Evolutionary conservation across 345 rosid genomes (phyloP).

Genomic region (Moringa oleifera): DNA sequence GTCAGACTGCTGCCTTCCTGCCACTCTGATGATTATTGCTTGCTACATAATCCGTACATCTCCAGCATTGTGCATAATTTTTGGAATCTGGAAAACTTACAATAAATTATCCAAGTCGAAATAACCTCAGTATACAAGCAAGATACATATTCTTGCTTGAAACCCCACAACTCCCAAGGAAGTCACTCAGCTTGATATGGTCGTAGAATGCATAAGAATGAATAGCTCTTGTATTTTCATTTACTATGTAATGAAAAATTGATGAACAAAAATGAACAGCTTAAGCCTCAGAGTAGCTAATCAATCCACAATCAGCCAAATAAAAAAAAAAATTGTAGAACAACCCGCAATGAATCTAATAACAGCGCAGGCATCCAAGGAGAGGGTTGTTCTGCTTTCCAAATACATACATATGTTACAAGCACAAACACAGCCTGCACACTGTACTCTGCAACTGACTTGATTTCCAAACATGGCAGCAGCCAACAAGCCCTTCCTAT

Average conservation of each 20-base stretch:
- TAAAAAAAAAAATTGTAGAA: conserved; percentile 10
- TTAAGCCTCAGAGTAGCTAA: conserved; percentile 17
- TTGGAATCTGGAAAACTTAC: too few relatives aligned
- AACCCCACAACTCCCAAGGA: too few relatives aligned
- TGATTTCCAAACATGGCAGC: neutral
- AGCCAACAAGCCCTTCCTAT: conserved; percentile 1
- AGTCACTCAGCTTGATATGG: too few relatives aligned
- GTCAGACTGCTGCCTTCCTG: too few relatives aligned
- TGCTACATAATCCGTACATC: too few relatives aligned
- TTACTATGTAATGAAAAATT: conserved; percentile 2
- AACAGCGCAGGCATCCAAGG: neutral
- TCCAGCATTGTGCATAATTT: too few relatives aligned
- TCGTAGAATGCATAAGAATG: conserved; percentile 8
- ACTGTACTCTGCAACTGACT: neutral
- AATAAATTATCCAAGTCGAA: too few relatives aligned
- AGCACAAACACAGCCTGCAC: conserved; percentile 3
- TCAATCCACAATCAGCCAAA: conserved; percentile 15
- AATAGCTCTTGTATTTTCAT: conserved; percentile 10
- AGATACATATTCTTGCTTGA: too few relatives aligned
- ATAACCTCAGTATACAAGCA: too few relatives aligned
- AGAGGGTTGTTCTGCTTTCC: conserved; percentile 4
- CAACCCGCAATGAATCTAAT: neutral
- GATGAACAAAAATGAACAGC: conserved; percentile 19
- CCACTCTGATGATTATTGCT: too few relatives aligned
- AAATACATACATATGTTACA: conserved; percentile 24